Base-by-base conservation (phyloP, 2,329 filamentous ascomycete species). In the Scleromitrula shiraiana region DNA sequence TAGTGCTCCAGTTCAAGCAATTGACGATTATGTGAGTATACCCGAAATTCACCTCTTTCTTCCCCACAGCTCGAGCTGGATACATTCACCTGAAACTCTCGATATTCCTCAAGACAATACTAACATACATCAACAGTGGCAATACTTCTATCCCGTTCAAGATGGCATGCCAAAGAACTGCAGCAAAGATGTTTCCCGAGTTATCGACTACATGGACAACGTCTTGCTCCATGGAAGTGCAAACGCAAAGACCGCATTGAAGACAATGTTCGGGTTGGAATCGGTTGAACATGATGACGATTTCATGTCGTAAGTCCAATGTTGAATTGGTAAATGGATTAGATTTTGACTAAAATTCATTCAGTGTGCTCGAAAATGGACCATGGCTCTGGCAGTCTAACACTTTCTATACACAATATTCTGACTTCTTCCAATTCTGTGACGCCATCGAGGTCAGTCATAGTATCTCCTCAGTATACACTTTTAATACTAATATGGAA, bases 151-250 rank as follows among this genome's bases (percentile, higher is more conserved):
- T 4, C 76, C 76, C 0, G 67, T 80, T n/a, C 71, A 76, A 56
- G 56, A 74, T 26, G 77, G 75, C 7, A 79, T 80, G 74, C 70
- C 77, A 5, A 60, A 67, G 55, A 81, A 81, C 61, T 81, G 77
- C 64, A 77, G 72, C 58, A 65, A 58, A 2, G 76, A 79, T 56
- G 63, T 78, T 24, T 61, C 67, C 1, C 64, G 67, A 3, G 74
- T 81, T 15, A 66, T 78, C 30, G 68, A 75, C 7, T 64, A 80
- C 53, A 66, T 80, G n/a, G 77, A 82, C 58, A 65, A 62, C 44
- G 66, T 73, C 22, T 64, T 70, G 17, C 59, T 63, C 19, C 64
- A 67, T 24, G 71, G 73, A 14, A 70, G 66, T 2, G 62, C 62
- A 8, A 63, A 65, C 7, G 66, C 71, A 41, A 62, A 72, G 29